phyloP scores from a whole-genome alignment of 2,329 filamentous ascomycete genomes.

The Tympanopsis confertula region DNA sequence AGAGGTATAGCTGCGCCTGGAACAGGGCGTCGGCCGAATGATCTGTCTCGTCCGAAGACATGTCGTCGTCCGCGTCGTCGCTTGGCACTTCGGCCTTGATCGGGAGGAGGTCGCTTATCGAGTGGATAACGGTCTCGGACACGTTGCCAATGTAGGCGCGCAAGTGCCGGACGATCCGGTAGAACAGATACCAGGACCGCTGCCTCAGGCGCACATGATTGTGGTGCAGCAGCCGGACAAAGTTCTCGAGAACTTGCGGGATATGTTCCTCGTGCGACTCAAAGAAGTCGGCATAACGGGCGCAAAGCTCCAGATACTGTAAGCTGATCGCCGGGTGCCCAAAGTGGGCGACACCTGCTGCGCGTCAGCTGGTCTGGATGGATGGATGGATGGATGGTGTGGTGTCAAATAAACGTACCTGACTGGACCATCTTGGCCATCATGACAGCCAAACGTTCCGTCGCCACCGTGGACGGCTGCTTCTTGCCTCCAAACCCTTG shows the following conservation, averaged over 20 bases:
- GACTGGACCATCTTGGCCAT: conserved; percentile 94
- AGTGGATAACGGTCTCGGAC: conserved; percentile 81
- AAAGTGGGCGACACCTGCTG: conserved; percentile 69
- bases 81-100: conserved; percentile 83
- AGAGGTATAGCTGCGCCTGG: conserved; percentile 81
- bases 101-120: conserved; percentile 73
- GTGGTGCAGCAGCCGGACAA: conserved; percentile 82
- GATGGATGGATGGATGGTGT: conserved; percentile 9
- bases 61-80: conserved; percentile 73
- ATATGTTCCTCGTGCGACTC: conserved; percentile 74
- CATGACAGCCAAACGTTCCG: conserved; percentile 76
- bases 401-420: conserved; percentile 37
- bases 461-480: conserved; percentile 66
- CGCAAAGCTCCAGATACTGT: conserved; percentile 97
- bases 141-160: conserved; percentile 76
- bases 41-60: conserved; percentile 87
- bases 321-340: conserved; percentile 83
- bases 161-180: conserved; percentile 80
- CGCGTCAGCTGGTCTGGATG: conserved; percentile 1
- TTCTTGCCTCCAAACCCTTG: conserved; percentile 79
- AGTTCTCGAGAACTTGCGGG: conserved; percentile 77
- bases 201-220: conserved; percentile 76
- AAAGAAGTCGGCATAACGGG: conserved; percentile 86
- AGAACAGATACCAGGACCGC: conserved; percentile 94
- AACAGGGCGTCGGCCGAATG: conserved; percentile 85